These are phyloP conservation scores for Malassezia slooffiae DNA, from an alignment of 1,284 basidiomycete genomes.

Conservation along the genomic window DNA sequence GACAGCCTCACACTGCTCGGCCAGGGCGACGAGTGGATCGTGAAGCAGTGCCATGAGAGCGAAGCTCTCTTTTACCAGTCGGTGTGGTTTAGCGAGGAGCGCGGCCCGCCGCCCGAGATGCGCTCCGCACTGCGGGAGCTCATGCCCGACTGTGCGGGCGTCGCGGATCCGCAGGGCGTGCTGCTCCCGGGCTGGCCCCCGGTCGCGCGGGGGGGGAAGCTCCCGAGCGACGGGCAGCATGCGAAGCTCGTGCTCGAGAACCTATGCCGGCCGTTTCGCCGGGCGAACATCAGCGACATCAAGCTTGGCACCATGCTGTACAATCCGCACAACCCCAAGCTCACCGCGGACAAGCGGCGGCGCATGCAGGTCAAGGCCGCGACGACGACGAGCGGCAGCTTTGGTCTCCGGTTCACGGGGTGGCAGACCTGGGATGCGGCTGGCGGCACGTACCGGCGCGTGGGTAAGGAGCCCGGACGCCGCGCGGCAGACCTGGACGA, in stretches of 20 bases:
- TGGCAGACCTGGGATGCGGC: conserved; percentile 7
- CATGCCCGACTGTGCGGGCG: conserved; percentile 9
- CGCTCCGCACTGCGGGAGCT: conserved; percentile 1
- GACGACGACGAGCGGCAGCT: conserved; percentile 9
- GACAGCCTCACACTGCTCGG: too few species aligned
- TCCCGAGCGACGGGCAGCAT: too few species aligned
- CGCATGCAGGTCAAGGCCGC: conserved; percentile 13
- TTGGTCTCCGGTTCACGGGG: conserved; percentile 10
- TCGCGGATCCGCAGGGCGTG: not conserved
- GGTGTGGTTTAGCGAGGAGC: too few species aligned
- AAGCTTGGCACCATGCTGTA: conserved; percentile 14
- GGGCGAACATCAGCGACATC: conserved; percentile 12
- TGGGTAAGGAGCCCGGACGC: conserved; percentile 11
- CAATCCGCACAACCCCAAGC: conserved; percentile 2
- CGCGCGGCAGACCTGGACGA: conserved; percentile 6
- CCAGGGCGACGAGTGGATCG: too few species aligned
- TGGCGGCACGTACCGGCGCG: not conserved
- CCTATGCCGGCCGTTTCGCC: not conserved
- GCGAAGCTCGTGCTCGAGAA: conserved; percentile 11
- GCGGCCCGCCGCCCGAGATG: not conserved
- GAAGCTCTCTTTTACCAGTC: too few species aligned
- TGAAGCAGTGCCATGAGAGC: too few species aligned
- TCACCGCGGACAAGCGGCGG: conserved; percentile 2
- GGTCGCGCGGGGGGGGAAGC: too few species aligned
- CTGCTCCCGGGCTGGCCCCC: conserved; percentile 2